A percentile compares a stretch with the other conserved stretches of the same genome.
These are phyloP conservation scores for Solioccasus polychromus DNA, from an alignment of 768 basidiomycete genomes.

Conservation along the genomic window DNA sequence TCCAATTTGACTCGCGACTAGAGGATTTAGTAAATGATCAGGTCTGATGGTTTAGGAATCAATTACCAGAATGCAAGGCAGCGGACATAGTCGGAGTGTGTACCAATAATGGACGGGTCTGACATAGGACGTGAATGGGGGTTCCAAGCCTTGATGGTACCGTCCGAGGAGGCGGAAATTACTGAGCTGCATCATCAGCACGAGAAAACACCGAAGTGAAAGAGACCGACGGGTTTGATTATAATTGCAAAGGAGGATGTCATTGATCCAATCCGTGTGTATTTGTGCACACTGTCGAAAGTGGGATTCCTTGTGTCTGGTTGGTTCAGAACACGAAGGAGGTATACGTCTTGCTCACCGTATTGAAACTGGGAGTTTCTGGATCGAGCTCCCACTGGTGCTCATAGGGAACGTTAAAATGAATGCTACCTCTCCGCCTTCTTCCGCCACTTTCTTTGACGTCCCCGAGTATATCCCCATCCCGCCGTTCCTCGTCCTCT, in stretches of 20 bases:
- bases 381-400: constrained; percentile 78
- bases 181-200: constrained; percentile 42
- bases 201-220: not conserved
- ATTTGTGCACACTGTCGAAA: constrained; percentile 89
- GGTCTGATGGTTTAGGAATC: constrained; percentile 1
- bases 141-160: constrained; percentile 90
- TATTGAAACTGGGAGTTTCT: constrained; percentile 44
- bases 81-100: constrained; percentile 83
- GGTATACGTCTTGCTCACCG: constrained; percentile 38
- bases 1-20: constrained; percentile 80
- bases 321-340: constrained; percentile 5
- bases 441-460: constrained; percentile 44
- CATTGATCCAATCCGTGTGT: constrained; percentile 97
- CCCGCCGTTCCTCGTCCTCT: constrained; percentile 64
- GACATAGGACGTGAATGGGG: constrained; percentile 64
- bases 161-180: constrained; percentile 93
- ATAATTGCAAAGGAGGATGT: constrained; percentile 85
- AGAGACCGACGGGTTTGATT: constrained; percentile 74
- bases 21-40: constrained; percentile 10
- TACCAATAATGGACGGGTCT: constrained; percentile 68
- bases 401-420: constrained; percentile 54
- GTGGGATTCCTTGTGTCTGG: constrained; percentile 42
- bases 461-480: constrained; percentile 77
- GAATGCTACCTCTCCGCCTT: constrained; percentile 30
- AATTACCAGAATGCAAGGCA: constrained; percentile 69